Conservation (phyloP, 768 basidiomycete species). For the Suillus cothurnatus region DNA sequence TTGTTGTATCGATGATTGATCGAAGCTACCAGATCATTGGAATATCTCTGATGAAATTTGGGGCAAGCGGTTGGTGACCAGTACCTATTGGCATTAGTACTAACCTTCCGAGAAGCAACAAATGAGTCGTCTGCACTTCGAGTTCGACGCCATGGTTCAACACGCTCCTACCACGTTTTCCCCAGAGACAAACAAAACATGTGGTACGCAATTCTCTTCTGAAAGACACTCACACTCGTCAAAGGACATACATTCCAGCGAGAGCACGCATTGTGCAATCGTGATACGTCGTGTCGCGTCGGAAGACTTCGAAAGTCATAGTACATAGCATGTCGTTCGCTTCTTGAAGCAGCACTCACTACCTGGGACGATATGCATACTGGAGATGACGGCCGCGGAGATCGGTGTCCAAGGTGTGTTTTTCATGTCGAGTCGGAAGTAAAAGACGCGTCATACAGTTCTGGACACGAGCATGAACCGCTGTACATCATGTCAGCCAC, state of each 20-base stretch:
- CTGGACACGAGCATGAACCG: neutral
- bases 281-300: too few species aligned
- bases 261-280: neutral
- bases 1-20: neutral
- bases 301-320: neutral
- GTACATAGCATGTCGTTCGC: too few species aligned
- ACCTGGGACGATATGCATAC: too few species aligned
- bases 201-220: neutral
- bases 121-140: neutral
- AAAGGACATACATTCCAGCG: neutral
- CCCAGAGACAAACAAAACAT: neutral
- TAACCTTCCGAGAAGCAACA: conserved; percentile 1
- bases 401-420: neutral
- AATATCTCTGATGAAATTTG: neutral
- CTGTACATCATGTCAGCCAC: conserved; percentile 1
- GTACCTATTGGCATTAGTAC: neutral
- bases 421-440: neutral
- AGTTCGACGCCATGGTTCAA: neutral
- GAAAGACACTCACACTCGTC: neutral
- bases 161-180: conserved; percentile 2
- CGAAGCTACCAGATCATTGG: neutral
- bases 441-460: neutral
- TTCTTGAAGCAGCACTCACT: neutral
- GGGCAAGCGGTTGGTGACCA: neutral
- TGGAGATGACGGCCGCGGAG: neutral